Conservation (phyloP, 352 stramenopile species). For the Globisporangium viniferum region DNA sequence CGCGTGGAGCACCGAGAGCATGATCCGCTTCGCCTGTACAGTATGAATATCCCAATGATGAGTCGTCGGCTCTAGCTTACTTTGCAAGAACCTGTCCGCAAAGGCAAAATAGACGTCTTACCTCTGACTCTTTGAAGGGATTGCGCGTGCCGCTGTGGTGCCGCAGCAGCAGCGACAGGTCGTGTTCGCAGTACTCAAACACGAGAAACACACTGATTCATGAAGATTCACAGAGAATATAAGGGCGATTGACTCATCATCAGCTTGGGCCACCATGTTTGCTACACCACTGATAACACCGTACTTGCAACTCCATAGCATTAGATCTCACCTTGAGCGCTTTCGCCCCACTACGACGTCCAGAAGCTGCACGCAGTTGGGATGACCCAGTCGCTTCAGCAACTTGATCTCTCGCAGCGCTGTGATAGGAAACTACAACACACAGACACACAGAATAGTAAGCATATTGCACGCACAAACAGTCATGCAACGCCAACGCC, state of each 20-base stretch:
- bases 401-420: conserved; percentile 76
- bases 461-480: not conserved
- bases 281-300: not conserved
- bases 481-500: not conserved
- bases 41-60: not conserved
- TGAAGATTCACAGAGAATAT: not conserved
- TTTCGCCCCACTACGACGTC: conserved; percentile 72
- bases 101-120: conserved; percentile 10
- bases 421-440: conserved; percentile 65
- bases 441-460: not conserved
- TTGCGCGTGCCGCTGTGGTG: conserved; percentile 46
- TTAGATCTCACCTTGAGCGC: conserved; percentile 38
- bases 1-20: conserved; percentile 87
- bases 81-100: not conserved
- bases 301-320: too few relatives aligned
- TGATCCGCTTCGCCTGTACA: conserved; percentile 71
- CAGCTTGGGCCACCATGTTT: not conserved
- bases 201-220: conserved; percentile 78
- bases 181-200: conserved; percentile 90
- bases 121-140: conserved; percentile 79
- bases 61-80: not conserved
- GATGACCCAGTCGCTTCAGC: conserved; percentile 61
- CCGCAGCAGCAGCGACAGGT: conserved; percentile 66
- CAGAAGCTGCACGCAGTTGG: conserved; percentile 71
- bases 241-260: not conserved